Percentiles rank a stretch among this genome's conserved stretches.
These are phyloP conservation scores for Venturia oleaginea DNA, from an alignment of 2,329 filamentous ascomycete genomes.

Conservation along the genomic window DNA sequence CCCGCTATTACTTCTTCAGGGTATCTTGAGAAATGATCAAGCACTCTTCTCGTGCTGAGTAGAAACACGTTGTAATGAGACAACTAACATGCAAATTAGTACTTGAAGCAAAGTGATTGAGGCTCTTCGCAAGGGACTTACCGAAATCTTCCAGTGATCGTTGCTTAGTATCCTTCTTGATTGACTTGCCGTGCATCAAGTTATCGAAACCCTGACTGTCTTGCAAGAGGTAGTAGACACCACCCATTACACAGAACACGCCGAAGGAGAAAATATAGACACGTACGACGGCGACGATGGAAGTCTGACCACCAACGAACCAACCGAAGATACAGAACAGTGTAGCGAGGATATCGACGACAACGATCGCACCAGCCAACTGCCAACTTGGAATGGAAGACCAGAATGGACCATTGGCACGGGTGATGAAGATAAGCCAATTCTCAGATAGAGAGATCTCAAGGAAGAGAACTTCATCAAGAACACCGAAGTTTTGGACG, in stretches of 20 bases:
- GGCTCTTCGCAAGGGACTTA: slow-evolving; percentile 41
- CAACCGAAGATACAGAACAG: slow-evolving; percentile 80
- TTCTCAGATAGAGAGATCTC: slow-evolving; percentile 88
- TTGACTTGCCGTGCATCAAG: slow-evolving; percentile 83
- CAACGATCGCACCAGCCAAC: slow-evolving; percentile 63
- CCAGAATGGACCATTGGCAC: slow-evolving; percentile 89
- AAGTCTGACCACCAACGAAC: slow-evolving; percentile 62
- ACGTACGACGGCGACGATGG: slow-evolving; percentile 76
- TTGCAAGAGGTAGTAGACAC: slow-evolving; percentile 72
- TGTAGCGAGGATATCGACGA: slow-evolving; percentile 77
- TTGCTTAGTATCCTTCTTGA: slow-evolving; percentile 74
- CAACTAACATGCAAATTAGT: slow-evolving; percentile 55
- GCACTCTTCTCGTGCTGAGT: slow-evolving; percentile 85
- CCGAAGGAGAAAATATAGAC: slow-evolving; percentile 89
- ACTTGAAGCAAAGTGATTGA: slow-evolving; percentile 5
- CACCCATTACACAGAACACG: slow-evolving; percentile 75
- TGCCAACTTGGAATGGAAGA: slow-evolving; percentile 83
- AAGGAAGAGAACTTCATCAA: slow-evolving; percentile 78
- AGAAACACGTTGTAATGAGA: slow-evolving; percentile 81
- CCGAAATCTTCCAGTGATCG: slow-evolving; percentile 81
- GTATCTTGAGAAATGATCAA: slow-evolving; percentile 35
- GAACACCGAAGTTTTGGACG: slow-evolving; percentile 77
- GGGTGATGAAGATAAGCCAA: slow-evolving; percentile 94
- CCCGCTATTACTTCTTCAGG: neutral
- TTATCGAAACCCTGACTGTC: slow-evolving; percentile 78